Evolutionary conservation across 805 yeast species (phyloP), one percentile per base, ranked within the genome.

Genomic region (Hanseniaspora guilliermondii): DNA sequence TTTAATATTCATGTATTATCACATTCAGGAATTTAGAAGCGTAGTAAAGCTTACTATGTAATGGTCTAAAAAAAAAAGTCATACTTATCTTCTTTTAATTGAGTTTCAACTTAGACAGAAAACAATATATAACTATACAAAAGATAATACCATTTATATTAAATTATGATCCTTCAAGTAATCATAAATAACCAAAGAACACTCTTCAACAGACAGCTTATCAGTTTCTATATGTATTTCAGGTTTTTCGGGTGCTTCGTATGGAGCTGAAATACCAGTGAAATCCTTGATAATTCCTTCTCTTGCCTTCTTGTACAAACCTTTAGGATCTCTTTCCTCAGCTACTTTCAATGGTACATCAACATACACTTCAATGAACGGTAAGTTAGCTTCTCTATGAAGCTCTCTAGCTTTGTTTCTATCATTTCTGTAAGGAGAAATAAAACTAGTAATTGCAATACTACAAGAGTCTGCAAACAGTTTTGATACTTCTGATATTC

Each of bases 261-360:
- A 89, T 38, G 97, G 97, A 11, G 96, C 97, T 59, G 88, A 82
- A 56, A 89, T 84, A 56, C 97, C 97, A 16, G 97, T 89, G 73
- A 89, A 89, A 65, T 89, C 95, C 70, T 86, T 86, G 68, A 89
- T 89, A 58, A 84, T 73, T 36, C 97, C 97, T 64, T 88, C 93
- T 69, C 97, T 81, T 17, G 97, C 97, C 76, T 91, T 91, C 71
- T 88, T 88, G 75, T 91, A 91, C 60, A 91, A 74, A 12, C 97
- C 97, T 74, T 91, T 91, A 59, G 97, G 97, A 69, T 91, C 97
- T 73, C 97, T 86, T 69, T 87, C 78, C 74, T 91, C 97, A 49
- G 97, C 97, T 58, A 91, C 87, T 64, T 83, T 88, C 50, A 91
- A 75, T 36, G 97, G 97, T 45, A 88, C 97, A 68, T 89, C 96